Evolutionary conservation across 345 rosid genomes (phyloP).

Genomic region (Lepidium aucheri): DNA sequence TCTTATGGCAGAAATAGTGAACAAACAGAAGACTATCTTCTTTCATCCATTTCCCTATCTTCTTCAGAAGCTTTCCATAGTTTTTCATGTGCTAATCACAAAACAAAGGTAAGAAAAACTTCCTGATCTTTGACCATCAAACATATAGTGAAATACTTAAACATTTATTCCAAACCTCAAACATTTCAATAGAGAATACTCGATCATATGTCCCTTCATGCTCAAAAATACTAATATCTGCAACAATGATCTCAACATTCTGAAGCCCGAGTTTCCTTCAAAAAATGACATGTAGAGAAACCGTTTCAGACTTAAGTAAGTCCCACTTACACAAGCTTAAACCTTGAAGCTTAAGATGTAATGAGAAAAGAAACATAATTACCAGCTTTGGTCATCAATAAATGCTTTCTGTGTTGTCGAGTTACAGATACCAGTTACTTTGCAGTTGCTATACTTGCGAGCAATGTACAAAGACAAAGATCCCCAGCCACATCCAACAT

Average conservation of each 20-base stretch:
- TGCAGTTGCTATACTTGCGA: conserved; percentile 56
- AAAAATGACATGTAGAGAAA: background rate
- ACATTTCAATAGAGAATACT: conserved; percentile 76
- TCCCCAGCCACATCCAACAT: conserved; percentile 94
- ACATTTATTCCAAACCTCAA: conserved; percentile 45
- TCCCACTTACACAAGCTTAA: background rate
- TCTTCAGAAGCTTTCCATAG: conserved; percentile 61
- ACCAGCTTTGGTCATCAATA: conserved; percentile 64
- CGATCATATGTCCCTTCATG: conserved; percentile 67
- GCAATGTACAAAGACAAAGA: conserved; percentile 72
- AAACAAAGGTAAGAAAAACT: background rate
- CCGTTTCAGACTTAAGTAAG: background rate
- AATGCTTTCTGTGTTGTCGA: conserved; percentile 62
- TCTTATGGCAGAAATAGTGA: conserved; percentile 81
- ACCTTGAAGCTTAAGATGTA: background rate
- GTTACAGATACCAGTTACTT: conserved; percentile 73
- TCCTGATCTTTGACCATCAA: background rate
- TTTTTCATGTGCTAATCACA: conserved; percentile 77
- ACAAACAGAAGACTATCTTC: conserved; percentile 67
- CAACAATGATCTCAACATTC: conserved; percentile 70
- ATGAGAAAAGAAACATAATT: conserved; percentile 4
- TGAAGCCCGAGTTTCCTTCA: conserved; percentile 48
- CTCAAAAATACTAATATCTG: conserved; percentile 72
- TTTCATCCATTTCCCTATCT: conserved; percentile 82
- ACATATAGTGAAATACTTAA: background rate